Percentiles rank a stretch among this genome's conserved stretches.
Evolutionary conservation across 441 rosid genomes (phyloP).

Genomic region (Gossypium schwendimanii): DNA sequence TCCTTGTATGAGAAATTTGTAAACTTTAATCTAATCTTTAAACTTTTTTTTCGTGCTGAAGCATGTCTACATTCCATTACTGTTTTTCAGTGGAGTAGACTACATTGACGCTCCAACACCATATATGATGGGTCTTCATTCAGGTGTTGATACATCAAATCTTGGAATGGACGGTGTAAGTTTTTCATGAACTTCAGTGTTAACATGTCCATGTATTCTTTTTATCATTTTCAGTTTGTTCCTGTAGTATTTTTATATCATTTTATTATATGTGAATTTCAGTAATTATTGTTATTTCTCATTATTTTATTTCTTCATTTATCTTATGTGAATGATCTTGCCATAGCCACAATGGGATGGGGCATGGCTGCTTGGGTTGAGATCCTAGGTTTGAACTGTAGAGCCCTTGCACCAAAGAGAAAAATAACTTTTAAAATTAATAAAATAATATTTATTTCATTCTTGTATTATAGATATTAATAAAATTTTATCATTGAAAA

Average conservation of each 20-base stretch:
- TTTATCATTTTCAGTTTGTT: neutral
- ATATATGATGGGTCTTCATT: slow-evolving; percentile 99
- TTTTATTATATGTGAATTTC: neutral
- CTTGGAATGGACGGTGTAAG: slow-evolving; percentile 97
- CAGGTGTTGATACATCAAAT: slow-evolving; percentile 77
- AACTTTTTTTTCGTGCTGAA: slow-evolving; percentile 55
- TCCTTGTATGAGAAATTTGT: neutral
- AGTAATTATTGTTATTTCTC: neutral
- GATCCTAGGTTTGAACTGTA: neutral
- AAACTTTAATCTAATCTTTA: slow-evolving; percentile 36
- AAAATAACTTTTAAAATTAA: neutral
- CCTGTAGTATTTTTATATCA: neutral
- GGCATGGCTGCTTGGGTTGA: neutral
- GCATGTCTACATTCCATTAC: slow-evolving; percentile 99
- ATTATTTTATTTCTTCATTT: neutral
- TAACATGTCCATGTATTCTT: neutral
- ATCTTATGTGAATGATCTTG: neutral
- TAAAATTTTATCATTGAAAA: neutral
- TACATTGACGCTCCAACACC: slow-evolving; percentile 98
- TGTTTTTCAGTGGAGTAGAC: slow-evolving; percentile 99
- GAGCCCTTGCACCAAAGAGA: neutral
- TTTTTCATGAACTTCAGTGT: slow-evolving; percentile 13
- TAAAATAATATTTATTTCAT: neutral
- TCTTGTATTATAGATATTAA: neutral
- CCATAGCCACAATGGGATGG: neutral